A percentile compares a stretch with the other conserved stretches of the same genome.
These are phyloP conservation scores for Xylaria grammica DNA, from an alignment of 495 filamentous ascomycete species.

Conservation along the genomic window DNA sequence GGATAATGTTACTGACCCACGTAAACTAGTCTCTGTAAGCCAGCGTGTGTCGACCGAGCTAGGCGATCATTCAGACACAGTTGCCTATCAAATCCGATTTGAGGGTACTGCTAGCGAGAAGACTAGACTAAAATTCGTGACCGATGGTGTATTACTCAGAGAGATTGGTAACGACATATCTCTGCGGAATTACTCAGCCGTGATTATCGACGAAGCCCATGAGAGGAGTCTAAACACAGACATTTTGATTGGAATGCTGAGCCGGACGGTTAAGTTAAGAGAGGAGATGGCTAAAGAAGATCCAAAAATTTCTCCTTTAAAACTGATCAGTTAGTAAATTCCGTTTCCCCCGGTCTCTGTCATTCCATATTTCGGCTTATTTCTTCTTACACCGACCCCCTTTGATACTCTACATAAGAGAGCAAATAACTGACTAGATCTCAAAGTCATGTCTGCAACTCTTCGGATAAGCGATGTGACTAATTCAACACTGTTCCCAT, in stretches of 20 bases:
- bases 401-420: neutral
- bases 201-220: conserved; percentile 97
- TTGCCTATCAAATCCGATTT: conserved; percentile 95
- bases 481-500: conserved; percentile 78
- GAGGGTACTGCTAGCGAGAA: conserved; percentile 81
- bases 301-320: conserved; percentile 72
- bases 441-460: conserved; percentile 88
- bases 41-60: conserved; percentile 81
- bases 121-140: conserved; percentile 99
- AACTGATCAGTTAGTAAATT: conserved; percentile 67
- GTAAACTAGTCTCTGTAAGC: conserved; percentile 53
- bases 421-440: conserved; percentile 2
- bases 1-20: conserved; percentile 69
- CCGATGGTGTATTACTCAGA: conserved; percentile 91
- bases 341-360: too few relatives aligned
- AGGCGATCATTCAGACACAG: conserved; percentile 67
- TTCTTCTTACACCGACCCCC: neutral
- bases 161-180: conserved; percentile 91
- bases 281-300: conserved; percentile 51
- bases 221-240: conserved; percentile 98
- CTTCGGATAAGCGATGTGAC: conserved; percentile 89
- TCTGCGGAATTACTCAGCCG: conserved; percentile 88
- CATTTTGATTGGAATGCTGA: conserved; percentile 95
- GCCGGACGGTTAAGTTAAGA: conserved; percentile 81
- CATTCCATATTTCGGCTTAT: neutral